A percentile compares a stretch with the other conserved stretches of the same genome.
These are phyloP conservation scores for Cutaneotrichosporon cyanovorans DNA, from an alignment of 1,284 basidiomycete species.

Conservation along the genomic window DNA sequence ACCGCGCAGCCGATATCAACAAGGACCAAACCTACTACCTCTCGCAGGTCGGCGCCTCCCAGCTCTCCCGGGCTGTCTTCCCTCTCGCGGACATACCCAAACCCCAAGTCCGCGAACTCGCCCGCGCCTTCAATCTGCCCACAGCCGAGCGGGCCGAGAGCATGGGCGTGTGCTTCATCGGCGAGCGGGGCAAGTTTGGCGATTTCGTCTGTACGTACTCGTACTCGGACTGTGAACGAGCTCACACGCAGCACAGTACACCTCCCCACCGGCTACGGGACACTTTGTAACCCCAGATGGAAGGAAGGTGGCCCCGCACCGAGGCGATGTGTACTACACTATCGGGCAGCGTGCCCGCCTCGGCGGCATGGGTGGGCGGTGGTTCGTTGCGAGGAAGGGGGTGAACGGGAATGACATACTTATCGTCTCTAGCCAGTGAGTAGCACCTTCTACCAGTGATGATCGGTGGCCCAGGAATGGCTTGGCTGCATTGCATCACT, in stretches of 20 bases:
- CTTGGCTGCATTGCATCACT: background rate
- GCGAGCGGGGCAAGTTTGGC: conserved; percentile 66
- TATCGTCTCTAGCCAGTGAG: conserved; percentile 67
- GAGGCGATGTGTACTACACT: conserved; percentile 80
- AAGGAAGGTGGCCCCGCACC: conserved; percentile 56
- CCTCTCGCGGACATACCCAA: conserved; percentile 67
- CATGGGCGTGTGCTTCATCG: conserved; percentile 97
- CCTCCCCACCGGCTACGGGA: conserved; percentile 56
- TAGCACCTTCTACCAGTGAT: too few species aligned
- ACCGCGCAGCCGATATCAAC: conserved; percentile 56
- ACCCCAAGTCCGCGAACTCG: conserved; percentile 67
- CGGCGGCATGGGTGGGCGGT: conserved; percentile 55
- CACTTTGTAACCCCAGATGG: conserved; percentile 59
- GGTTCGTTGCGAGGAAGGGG: conserved; percentile 75
- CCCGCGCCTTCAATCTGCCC: conserved; percentile 58
- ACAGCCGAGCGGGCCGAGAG: conserved; percentile 77
- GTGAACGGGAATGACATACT: conserved; percentile 55
- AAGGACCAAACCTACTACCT: conserved; percentile 97
- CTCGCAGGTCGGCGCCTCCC: conserved; percentile 61
- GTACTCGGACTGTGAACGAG: background rate
- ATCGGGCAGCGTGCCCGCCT: conserved; percentile 73
- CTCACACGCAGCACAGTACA: conserved; percentile 60
- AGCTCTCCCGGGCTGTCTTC: conserved; percentile 64
- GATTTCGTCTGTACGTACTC: conserved; percentile 60
- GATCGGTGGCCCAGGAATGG: too few species aligned